These are phyloP conservation scores for Phytophthora nicotianae DNA, from an alignment of 352 stramenopile genomes.

Conservation along the genomic window DNA sequence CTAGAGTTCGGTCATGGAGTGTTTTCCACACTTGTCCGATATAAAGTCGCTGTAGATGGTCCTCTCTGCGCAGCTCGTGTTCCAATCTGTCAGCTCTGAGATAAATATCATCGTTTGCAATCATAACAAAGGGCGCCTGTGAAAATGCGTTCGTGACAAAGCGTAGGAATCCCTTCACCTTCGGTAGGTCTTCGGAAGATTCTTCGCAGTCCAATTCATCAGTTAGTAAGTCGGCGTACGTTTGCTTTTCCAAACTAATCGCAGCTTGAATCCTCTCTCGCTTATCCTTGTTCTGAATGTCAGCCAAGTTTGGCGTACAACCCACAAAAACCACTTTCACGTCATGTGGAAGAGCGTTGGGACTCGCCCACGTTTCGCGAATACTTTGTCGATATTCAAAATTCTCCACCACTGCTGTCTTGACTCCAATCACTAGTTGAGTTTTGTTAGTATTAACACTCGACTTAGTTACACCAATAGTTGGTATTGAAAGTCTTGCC, in stretches of 20 bases:
- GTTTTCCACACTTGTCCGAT: constrained; percentile 22
- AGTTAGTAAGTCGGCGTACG: constrained; percentile 45
- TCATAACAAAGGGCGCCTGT: constrained; percentile 44
- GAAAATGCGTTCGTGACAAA: constrained; percentile 19
- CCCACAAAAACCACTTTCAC: constrained; percentile 49
- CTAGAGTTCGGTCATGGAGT: constrained; percentile 9
- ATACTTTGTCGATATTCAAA: constrained; percentile 41
- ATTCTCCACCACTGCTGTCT: constrained; percentile 42
- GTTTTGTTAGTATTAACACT: not conserved
- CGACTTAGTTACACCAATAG: not conserved
- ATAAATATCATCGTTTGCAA: constrained; percentile 60
- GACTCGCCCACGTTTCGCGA: constrained; percentile 48
- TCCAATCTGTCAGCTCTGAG: constrained; percentile 31
- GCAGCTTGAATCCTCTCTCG: constrained; percentile 12
- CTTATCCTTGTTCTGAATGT: not conserved
- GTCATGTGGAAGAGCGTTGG: constrained; percentile 9
- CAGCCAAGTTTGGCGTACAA: constrained; percentile 22
- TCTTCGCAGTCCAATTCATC: constrained; percentile 53
- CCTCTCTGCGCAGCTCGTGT: constrained; percentile 2
- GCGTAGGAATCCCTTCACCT: constrained; percentile 58
- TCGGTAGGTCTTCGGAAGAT: constrained; percentile 42
- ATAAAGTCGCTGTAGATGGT: constrained; percentile 6
- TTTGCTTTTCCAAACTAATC: constrained; percentile 35
- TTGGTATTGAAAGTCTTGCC: not conserved
- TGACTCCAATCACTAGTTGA: constrained; percentile 56